Evolutionary conservation across 108 stramenopile genomes (phyloP), one percentile per base, ranked within the genome.

Genomic region (Pseudonitzschia pungens): DNA sequence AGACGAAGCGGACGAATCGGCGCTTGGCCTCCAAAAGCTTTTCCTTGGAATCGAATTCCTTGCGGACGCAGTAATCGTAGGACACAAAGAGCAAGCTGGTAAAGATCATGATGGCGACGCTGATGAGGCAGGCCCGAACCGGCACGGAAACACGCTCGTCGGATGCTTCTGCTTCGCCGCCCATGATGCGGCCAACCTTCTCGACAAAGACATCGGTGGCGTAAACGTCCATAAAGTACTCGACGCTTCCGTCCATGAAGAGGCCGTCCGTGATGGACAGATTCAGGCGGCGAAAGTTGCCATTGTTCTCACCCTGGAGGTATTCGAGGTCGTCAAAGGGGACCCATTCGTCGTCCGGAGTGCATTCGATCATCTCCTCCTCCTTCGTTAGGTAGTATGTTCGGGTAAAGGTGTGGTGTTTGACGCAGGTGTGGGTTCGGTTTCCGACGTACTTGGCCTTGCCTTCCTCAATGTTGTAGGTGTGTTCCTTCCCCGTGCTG

Each of bases 21-120:
- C 85, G 79, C 65, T 82, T 86, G 20, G 82, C 82, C 41, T 83
- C 79, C 15, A 86, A 66, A 2, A 86, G 57, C 40, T 72, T 24
- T 14, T 69, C 24, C 53, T 73, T 78, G 28, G 73, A 72, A 22
- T 70, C 33, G 54, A 83, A 83, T 68, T 86, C 86, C 42, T 69
- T 55, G 6, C 72, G 77, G 21, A 86, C 83, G 69, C 74, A 86
- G 41, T 44, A 81, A 54, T 86, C 86, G 53, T 86, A 86, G 22
- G 83, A 36, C 41, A 78, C 74, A 65, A 86, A 86, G 26, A 83
- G 53, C 10, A 83, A 18, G 29, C 76, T 69, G 8, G 74, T 77
- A 28, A 86, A 73, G n/a, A 72, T 22, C 28, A 86, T 81, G 50
- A 83, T 72, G 24, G 32, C 48, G 9, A 86, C 65, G 15, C 76